Percentiles rank a stretch among this genome's conserved stretches.
Evolutionary conservation across 2,329 filamentous ascomycete species (phyloP).

Genomic region (Coniella lustricola): DNA sequence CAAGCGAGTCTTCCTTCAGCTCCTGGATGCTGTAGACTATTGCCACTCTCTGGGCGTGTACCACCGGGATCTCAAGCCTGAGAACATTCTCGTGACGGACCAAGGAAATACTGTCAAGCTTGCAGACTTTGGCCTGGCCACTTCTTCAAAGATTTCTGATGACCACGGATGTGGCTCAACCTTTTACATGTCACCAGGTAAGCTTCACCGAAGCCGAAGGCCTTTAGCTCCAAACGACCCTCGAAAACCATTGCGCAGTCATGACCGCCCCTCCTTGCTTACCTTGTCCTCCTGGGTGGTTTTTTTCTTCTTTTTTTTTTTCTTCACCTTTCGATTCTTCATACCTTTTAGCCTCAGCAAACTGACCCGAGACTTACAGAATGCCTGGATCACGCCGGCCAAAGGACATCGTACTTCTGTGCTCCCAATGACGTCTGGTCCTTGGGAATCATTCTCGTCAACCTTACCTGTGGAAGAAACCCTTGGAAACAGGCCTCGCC

Average conservation of each 20-base stretch:
- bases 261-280: too few species aligned
- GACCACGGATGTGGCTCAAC: slow-evolving; percentile 98
- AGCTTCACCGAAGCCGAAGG: slow-evolving; percentile 27
- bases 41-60: slow-evolving; percentile 93
- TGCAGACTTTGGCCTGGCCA: slow-evolving; percentile 95
- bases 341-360: slow-evolving; percentile 12
- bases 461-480: slow-evolving; percentile 95
- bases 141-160: slow-evolving; percentile 71
- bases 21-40: slow-evolving; percentile 91
- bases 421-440: slow-evolving; percentile 97
- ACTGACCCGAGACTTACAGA: slow-evolving; percentile 49
- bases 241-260: background rate
- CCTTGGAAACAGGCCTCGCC: slow-evolving; percentile 95
- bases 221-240: slow-evolving; percentile 2
- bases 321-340: too few species aligned
- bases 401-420: slow-evolving; percentile 76
- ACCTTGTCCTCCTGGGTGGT: background rate
- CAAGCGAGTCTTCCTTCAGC: slow-evolving; percentile 85
- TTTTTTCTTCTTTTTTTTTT: too few species aligned
- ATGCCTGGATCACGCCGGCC: slow-evolving; percentile 72
- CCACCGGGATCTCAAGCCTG: slow-evolving; percentile 94
- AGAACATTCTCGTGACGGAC: slow-evolving; percentile 93
- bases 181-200: slow-evolving; percentile 99
- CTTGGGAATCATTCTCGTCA: slow-evolving; percentile 95
- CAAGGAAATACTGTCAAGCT: slow-evolving; percentile 86